Base-by-base conservation (phyloP, 2,329 filamentous ascomycete genomes). In the Penicillium sp. region DNA sequence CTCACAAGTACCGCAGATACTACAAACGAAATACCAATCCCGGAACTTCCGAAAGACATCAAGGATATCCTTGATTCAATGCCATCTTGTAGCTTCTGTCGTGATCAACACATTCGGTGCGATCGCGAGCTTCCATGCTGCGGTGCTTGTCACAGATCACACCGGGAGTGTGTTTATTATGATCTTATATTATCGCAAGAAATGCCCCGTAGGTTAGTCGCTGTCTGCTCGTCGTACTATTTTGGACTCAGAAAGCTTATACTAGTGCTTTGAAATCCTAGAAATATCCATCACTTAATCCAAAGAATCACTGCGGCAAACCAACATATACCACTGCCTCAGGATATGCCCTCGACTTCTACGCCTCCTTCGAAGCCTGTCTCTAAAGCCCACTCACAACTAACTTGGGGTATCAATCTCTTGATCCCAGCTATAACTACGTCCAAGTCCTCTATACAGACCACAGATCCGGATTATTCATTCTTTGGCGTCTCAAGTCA, bases 81-180 rank as follows among this genome's bases (percentile, higher is more conserved):
- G 30, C 47, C 47, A 38, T 50, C 47, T 38, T 50, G 47, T n/a
- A 50, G 47, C 47, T 50, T 50, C 47, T 50, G 47, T 50, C 47
- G 47, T 18, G 30, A 50, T 50, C 47, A 50, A 50, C 47, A 50
- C 9, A 50, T 50, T 23, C 47, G 47, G 28, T 50, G 47, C 18
- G 47, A 50, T 50, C 47, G 47, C 21, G 47, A 50, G 47, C 47
- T 50, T 21, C 47, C 47, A 50, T 38, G 28, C 47, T 50, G 47
- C 11, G 28, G 47, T 50, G 47, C 47, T 23, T 50, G 47, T 30
- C 28, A 38, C 18, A 50, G 28, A 50, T 50, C 47, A n/a, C 28
- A 18, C 47, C 28, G 30, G 47, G 47, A 50, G 47, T 50, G 47
- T 38, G 47, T 50, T 50, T 50, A 50, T 50, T 50, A 50, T 50